These are phyloP conservation scores for Atractiella rhizophila DNA, from an alignment of 768 basidiomycete species.

Conservation along the genomic window DNA sequence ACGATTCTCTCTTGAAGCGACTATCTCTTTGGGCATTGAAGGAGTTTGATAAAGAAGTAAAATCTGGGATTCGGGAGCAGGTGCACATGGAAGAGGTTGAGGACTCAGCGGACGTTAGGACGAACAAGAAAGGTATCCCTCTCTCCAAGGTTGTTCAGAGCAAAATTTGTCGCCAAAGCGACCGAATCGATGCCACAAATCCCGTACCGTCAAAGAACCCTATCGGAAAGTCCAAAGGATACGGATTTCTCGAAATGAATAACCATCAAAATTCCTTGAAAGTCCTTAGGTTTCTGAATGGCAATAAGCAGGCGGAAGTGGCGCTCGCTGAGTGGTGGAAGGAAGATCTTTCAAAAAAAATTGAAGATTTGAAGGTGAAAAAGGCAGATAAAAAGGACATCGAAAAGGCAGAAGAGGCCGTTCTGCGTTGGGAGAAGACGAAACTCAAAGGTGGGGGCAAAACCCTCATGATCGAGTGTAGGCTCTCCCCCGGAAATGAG, in stretches of 20 bases:
- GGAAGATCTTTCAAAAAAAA: slow-evolving; percentile 32
- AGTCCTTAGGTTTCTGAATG: slow-evolving; percentile 81
- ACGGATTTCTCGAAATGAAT: slow-evolving; percentile 79
- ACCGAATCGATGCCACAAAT: slow-evolving; percentile 71
- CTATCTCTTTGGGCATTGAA: slow-evolving; percentile 57
- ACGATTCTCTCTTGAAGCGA: slow-evolving; percentile 68
- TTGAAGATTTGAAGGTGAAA: slow-evolving; percentile 20
- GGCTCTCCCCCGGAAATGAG: slow-evolving; percentile 6
- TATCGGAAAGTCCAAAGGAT: slow-evolving; percentile 70
- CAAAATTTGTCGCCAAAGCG: slow-evolving; percentile 71
- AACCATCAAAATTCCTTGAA: slow-evolving; percentile 71
- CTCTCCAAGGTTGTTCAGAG: slow-evolving; percentile 48
- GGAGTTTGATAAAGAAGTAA: slow-evolving; percentile 55
- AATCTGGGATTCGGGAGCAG: slow-evolving; percentile 31
- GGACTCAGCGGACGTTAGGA: slow-evolving; percentile 15
- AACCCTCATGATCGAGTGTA: slow-evolving; percentile 55
- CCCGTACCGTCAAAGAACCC: too few relatives aligned
- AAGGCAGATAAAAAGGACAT: slow-evolving; percentile 25
- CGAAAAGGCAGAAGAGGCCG: slow-evolving; percentile 19
- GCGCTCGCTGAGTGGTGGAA: slow-evolving; percentile 66
- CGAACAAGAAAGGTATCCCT: slow-evolving; percentile 22
- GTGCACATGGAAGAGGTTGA: slow-evolving; percentile 47
- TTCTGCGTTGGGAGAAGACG: slow-evolving; percentile 26
- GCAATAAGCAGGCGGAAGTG: slow-evolving; percentile 39
- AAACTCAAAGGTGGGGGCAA: slow-evolving; percentile 25